phyloP scores from a whole-genome alignment of 2,329 filamentous ascomycete genomes.

The Atkinsonella hypoxylon region DNA sequence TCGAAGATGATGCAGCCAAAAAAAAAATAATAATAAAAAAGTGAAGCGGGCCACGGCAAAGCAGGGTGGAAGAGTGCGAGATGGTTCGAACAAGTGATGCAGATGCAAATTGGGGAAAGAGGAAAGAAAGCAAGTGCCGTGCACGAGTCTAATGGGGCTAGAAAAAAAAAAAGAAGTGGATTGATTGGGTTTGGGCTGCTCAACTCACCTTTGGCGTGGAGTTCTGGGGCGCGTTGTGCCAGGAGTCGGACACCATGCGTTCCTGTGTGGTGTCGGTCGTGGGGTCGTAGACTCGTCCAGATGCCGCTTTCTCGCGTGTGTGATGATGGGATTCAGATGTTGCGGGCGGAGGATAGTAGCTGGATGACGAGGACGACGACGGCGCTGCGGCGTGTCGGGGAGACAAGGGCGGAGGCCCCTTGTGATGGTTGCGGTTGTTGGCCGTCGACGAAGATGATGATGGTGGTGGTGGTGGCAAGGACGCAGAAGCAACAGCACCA shows the following conservation, averaged over 20 bases:
- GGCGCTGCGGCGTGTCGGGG: constrained; percentile 31
- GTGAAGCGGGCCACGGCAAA: background rate
- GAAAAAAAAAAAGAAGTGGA: constrained; percentile 19
- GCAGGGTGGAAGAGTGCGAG: background rate
- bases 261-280: constrained; percentile 37
- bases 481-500: constrained; percentile 17
- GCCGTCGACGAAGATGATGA: constrained; percentile 14
- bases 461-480: constrained; percentile 20
- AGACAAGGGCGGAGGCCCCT: constrained; percentile 22
- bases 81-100: background rate
- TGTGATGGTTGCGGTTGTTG: constrained; percentile 13
- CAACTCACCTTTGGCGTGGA: constrained; percentile 39
- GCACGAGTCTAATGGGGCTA: constrained; percentile 11
- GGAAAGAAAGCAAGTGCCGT: constrained; percentile 7
- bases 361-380: constrained; percentile 15
- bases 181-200: constrained; percentile 18
- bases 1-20: background rate
- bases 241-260: constrained; percentile 35
- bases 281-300: constrained; percentile 41
- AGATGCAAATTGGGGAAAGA: constrained; percentile 6
- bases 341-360: constrained; percentile 4
- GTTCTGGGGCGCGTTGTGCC: constrained; percentile 31
- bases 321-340: constrained; percentile 15
- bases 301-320: constrained; percentile 26
- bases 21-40: no score